A percentile compares a stretch with the other conserved stretches of the same genome.
These are phyloP conservation scores for Thelonectria rubi DNA, from an alignment of 2,329 filamentous ascomycete genomes.

Conservation along the genomic window DNA sequence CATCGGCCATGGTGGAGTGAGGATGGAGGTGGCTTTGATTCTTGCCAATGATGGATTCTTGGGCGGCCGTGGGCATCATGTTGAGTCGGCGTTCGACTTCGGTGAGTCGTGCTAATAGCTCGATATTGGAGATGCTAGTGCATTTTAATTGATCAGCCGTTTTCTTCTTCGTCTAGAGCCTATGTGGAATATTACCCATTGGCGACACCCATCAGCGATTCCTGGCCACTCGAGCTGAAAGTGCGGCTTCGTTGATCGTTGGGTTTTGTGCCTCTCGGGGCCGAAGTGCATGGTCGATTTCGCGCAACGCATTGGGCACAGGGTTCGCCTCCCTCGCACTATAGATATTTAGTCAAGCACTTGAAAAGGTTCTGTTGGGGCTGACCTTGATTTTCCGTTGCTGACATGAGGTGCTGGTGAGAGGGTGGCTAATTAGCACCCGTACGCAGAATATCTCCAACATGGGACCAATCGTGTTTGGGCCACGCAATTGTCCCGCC, in stretches of 20 bases:
- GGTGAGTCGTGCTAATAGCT: background rate
- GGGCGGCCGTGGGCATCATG: background rate
- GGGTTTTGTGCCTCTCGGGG: constrained; percentile 14
- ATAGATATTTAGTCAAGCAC: background rate
- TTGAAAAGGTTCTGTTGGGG: background rate
- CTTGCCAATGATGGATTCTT: background rate
- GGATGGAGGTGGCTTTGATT: background rate
- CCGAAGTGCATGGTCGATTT: constrained; percentile 24
- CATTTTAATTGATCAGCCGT: background rate
- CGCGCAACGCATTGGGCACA: constrained; percentile 28
- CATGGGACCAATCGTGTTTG: too few species aligned
- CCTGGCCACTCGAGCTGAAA: background rate
- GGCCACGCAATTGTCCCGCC: too few species aligned
- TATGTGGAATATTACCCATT: background rate
- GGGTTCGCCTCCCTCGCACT: constrained; percentile 34
- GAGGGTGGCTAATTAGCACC: background rate
- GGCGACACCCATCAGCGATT: background rate
- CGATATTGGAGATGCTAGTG: background rate
- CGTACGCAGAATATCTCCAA: background rate
- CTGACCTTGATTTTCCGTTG: constrained; percentile 33
- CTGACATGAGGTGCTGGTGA: constrained; percentile 33
- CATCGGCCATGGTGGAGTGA: background rate
- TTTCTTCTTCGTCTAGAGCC: background rate
- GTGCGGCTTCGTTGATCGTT: constrained; percentile 4
- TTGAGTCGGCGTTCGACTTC: constrained; percentile 12